A percentile compares a stretch with the other conserved stretches of the same genome.
Evolutionary conservation across 805 yeast genomes (phyloP).

Genomic region (Candida suzukii): DNA sequence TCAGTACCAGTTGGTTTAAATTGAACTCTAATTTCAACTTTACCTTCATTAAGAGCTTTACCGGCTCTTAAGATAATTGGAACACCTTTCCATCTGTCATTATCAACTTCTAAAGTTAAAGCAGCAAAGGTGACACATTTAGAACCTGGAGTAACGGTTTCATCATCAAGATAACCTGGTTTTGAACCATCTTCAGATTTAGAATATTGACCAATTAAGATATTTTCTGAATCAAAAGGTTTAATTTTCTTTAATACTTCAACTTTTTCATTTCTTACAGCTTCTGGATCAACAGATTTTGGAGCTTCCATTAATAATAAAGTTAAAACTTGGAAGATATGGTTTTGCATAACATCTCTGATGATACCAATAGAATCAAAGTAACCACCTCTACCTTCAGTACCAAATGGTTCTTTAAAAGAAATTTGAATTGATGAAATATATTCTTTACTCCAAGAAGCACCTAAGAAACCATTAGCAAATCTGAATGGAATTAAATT

Average conservation of each 20-base stretch:
- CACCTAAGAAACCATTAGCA: constrained; percentile 79
- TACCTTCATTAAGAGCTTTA: constrained; percentile 90
- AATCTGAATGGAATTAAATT: constrained; percentile 84
- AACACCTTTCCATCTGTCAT: constrained; percentile 98
- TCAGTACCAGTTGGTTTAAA: constrained; percentile 82
- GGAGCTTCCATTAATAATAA: constrained; percentile 95
- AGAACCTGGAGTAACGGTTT: constrained; percentile 74
- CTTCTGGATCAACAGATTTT: constrained; percentile 82
- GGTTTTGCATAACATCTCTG: constrained; percentile 98
- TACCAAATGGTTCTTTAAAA: constrained; percentile 97
- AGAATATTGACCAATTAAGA: constrained; percentile 82
- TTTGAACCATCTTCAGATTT: constrained; percentile 80
- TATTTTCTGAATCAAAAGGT: constrained; percentile 55
- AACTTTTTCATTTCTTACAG: constrained; percentile 94
- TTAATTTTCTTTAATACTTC: constrained; percentile 79
- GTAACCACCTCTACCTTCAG: constrained; percentile 98
- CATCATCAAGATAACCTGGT: constrained; percentile 90
- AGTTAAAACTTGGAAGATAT: constrained; percentile 86
- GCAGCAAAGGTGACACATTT: constrained; percentile 94
- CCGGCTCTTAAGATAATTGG: constrained; percentile 96
- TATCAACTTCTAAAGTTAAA: constrained; percentile 64
- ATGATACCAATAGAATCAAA: constrained; percentile 93
- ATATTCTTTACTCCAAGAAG: constrained; percentile 83
- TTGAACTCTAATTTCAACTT: constrained; percentile 93
- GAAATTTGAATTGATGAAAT: constrained; percentile 79